Conservation (phyloP, 495 filamentous ascomycete genomes). For the Copromyces sp. region DNA sequence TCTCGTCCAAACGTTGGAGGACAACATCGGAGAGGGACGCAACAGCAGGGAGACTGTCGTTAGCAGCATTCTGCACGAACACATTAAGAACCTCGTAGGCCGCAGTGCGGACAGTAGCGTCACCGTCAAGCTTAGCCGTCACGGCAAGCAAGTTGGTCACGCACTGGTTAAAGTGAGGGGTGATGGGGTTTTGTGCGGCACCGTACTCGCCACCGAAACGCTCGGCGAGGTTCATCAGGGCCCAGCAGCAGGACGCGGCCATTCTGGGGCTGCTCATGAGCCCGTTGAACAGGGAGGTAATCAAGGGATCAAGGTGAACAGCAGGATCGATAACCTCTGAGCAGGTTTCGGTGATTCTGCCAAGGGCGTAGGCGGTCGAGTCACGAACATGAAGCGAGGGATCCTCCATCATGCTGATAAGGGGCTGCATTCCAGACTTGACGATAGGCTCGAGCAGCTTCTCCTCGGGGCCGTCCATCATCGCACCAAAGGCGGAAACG, state of each 20-base stretch:
- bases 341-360: constrained; percentile 86
- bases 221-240: constrained; percentile 95
- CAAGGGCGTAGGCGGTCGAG: constrained; percentile 93
- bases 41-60: constrained; percentile 71
- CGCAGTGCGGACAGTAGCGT: constrained; percentile 89
- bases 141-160: constrained; percentile 74
- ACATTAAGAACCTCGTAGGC: constrained; percentile 97
- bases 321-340: constrained; percentile 78
- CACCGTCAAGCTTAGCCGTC: constrained; percentile 73
- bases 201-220: constrained; percentile 78
- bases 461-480: constrained; percentile 96
- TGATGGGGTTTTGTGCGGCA: constrained; percentile 69
- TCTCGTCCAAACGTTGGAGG: constrained; percentile 81
- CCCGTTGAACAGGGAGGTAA: constrained; percentile 81
- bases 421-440: constrained; percentile 82
- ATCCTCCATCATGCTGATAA: constrained; percentile 96
- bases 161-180: constrained; percentile 87
- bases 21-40: constrained; percentile 74
- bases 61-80: constrained; percentile 81
- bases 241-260: constrained; percentile 97
- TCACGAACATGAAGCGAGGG: constrained; percentile 80
- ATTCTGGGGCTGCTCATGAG: constrained; percentile 90
- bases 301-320: constrained; percentile 70
- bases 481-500: constrained; percentile 95
- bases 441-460: constrained; percentile 80